Evolutionary conservation across 805 yeast genomes (phyloP), one percentile per base, ranked within the genome.

Genomic region (Wickerhamiella spandovensis): DNA sequence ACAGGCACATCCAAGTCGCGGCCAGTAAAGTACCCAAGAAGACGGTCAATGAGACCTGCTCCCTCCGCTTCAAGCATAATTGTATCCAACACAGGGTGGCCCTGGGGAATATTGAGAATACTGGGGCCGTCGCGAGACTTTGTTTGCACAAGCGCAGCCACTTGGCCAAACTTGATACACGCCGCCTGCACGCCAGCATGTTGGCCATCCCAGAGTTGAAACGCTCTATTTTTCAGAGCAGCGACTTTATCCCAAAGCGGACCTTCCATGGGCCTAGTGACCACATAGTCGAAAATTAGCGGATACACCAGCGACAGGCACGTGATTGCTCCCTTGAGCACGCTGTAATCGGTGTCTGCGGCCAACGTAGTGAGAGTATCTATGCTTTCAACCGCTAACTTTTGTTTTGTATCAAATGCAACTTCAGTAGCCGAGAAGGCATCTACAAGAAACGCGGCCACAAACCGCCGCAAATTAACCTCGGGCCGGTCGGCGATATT

Each of bases 151-250:
- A 72, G 68, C 13, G 81, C 71, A 4, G 81, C 65, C 49, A 73
- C 73, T n/a, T 78, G 78, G 10, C 86, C 75, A 52, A 89, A 79
- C 64, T 83, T 85, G 48, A 82, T 69, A n/a, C 82, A 70, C 25
- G 89, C 81, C n/a, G 84, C 67, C 63, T 76, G 79, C 45, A 79
- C 68, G 13, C 82, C 84, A 21, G 66, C n/a, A n/a, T 44, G 46
- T 2, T 37, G 28, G 20, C 58, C 54, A 21, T 72, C 75, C 79
- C 86, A 85, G 51, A 78, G 73, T 9, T 71, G 65, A n/a, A 84
- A 63, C n/a, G 86, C 69, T 32, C 67, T 68, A 28, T 69, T 68
- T 64, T 84, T 85, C 58, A 89, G 65, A 6, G 70, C 72, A 15
- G 69, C 63, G 53, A 84, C 59, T 44, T 72, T 70, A 23, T 67